Percentiles rank a stretch among this genome's conserved stretches.
phyloP scores from a whole-genome alignment of 2,329 filamentous ascomycete species.

The Celoporthe dispersa region DNA sequence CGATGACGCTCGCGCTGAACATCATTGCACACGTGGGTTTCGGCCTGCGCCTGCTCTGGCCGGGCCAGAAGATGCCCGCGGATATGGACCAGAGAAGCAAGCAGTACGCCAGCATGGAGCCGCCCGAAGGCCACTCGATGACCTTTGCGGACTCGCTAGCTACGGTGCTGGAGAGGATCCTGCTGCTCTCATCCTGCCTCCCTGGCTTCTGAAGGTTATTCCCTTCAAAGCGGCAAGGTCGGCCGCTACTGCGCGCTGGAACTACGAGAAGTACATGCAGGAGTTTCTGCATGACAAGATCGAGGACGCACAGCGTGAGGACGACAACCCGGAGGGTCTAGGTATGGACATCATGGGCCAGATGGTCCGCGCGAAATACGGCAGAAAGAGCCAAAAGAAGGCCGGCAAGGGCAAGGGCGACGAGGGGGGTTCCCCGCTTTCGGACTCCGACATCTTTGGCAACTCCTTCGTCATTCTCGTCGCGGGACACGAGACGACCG shows the following conservation, averaged over 20 bases:
- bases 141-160: slow-evolving; percentile 68
- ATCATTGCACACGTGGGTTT: slow-evolving; percentile 73
- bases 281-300: slow-evolving; percentile 69
- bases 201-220: slow-evolving; percentile 55
- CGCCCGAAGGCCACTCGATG: slow-evolving; percentile 61
- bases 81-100: slow-evolving; percentile 49
- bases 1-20: slow-evolving; percentile 64
- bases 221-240: slow-evolving; percentile 15
- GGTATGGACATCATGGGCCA: slow-evolving; percentile 60
- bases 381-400: slow-evolving; percentile 32
- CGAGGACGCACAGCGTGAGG: slow-evolving; percentile 42
- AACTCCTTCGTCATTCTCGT: slow-evolving; percentile 73
- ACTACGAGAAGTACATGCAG: slow-evolving; percentile 72
- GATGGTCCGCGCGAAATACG: slow-evolving; percentile 50
- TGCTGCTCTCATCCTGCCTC: slow-evolving; percentile 65
- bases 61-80: slow-evolving; percentile 59
- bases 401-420: slow-evolving; percentile 31
- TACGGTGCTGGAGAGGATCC: slow-evolving; percentile 64
- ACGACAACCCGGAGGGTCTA: slow-evolving; percentile 38
- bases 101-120: slow-evolving; percentile 53
- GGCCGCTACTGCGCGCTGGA: slow-evolving; percentile 57
- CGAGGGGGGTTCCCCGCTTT: slow-evolving; percentile 46
- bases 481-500: slow-evolving; percentile 81
- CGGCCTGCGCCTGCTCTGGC: slow-evolving; percentile 64
- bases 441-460: slow-evolving; percentile 69